Conservation (phyloP, 345 rosid genomes). For the Rubroshorea leprosula region DNA sequence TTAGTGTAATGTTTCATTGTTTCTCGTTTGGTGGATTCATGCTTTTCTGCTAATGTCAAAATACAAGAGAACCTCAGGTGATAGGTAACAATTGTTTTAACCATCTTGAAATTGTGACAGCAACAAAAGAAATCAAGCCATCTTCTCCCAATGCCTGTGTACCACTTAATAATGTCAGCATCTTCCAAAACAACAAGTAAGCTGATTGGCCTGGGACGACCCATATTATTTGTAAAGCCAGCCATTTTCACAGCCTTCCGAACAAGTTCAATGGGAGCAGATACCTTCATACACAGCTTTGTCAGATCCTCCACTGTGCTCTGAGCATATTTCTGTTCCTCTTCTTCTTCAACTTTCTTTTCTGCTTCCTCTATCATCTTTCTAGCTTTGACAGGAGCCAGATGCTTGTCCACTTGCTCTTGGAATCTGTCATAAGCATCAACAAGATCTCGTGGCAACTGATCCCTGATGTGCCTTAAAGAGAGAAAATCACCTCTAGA, state of each 20-base stretch:
- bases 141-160: constrained; percentile 78
- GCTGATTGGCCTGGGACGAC: constrained; percentile 80
- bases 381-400: constrained; percentile 54
- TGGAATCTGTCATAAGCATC: constrained; percentile 78
- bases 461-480: constrained; percentile 69
- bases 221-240: constrained; percentile 86
- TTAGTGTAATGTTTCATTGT: constrained; percentile 74
- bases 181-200: constrained; percentile 68
- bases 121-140: constrained; percentile 95
- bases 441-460: constrained; percentile 64
- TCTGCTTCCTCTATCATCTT: constrained; percentile 63
- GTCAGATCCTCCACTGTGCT: constrained; percentile 70
- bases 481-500: constrained; percentile 76
- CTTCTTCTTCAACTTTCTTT: constrained; percentile 54
- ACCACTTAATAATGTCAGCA: constrained; percentile 88
- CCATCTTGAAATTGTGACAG: constrained; percentile 82
- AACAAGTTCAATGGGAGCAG: constrained; percentile 75
- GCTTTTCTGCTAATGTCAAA: constrained; percentile 85
- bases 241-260: constrained; percentile 76
- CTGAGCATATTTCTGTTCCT: constrained; percentile 59
- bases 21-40: constrained; percentile 76
- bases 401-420: constrained; percentile 67
- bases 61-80: constrained; percentile 92
- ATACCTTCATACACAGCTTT: constrained; percentile 66
- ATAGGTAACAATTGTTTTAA: constrained; percentile 71